Evolutionary conservation across 164 flowering plant genomes (phyloP).

Genomic region (Liriodendron chinense): DNA sequence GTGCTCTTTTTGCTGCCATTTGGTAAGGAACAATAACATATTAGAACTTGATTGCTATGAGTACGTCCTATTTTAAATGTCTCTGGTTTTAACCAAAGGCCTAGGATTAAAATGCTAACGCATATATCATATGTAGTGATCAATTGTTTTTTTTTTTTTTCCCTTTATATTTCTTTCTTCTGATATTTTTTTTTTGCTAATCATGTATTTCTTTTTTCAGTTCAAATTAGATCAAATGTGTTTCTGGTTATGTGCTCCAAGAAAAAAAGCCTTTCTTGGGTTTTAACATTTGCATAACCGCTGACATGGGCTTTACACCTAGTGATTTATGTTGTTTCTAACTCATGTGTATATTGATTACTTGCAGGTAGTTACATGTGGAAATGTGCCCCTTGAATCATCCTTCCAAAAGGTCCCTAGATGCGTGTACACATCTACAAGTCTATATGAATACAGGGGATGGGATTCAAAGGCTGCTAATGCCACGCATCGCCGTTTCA

Average conservation of each 20-base stretch:
- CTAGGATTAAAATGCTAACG: no score
- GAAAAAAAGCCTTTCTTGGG: not conserved
- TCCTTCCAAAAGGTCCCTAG: slow-evolving; percentile 78
- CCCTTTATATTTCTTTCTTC: no score
- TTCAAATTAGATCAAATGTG: not conserved
- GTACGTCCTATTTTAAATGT: no score
- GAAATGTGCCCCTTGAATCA: slow-evolving; percentile 90
- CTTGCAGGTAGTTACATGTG: slow-evolving; percentile 95
- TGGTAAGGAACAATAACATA: no score
- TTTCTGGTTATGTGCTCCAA: not conserved
- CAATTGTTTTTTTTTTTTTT: no score
- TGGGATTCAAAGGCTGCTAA: slow-evolving; percentile 96
- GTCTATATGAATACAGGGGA: slow-evolving; percentile 89
- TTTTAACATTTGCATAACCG: no score
- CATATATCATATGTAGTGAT: no score
- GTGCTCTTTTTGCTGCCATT: no score
- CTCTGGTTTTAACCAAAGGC: no score
- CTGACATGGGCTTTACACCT: no score
- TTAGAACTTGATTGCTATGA: no score
- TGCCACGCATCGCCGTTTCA: slow-evolving; percentile 85
- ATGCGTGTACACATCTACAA: slow-evolving; percentile 91
- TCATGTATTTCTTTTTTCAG: not conserved
- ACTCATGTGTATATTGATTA: not conserved
- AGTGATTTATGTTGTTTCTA: not conserved
- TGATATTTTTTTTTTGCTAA: no score